These are phyloP conservation scores for Eimeria maxima DNA, from an alignment of 169 alveolate genomes.

Conservation along the genomic window DNA sequence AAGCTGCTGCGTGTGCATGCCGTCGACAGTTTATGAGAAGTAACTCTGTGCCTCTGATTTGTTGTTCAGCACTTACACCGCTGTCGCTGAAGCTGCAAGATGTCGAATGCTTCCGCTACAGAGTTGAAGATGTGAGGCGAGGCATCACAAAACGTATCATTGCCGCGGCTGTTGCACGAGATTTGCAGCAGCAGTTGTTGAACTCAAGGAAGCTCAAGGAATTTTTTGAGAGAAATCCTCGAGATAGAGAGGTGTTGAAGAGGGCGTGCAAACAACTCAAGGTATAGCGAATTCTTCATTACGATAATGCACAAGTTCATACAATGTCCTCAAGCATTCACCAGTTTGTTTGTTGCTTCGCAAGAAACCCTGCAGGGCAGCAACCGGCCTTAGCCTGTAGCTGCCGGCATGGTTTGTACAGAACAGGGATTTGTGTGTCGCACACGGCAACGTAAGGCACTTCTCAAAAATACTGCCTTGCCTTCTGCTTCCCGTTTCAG, in stretches of 20 bases:
- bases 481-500: not conserved
- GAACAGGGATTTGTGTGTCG: too few relatives aligned
- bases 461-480: not conserved
- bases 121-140: slow-evolving; percentile 85
- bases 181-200: slow-evolving; percentile 83
- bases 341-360: not conserved
- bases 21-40: not conserved
- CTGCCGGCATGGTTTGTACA: too few relatives aligned
- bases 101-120: slow-evolving; percentile 84
- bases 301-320: not conserved
- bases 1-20: not conserved
- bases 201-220: slow-evolving; percentile 79
- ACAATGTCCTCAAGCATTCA: not conserved
- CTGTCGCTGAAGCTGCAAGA: slow-evolving; percentile 73
- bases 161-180: slow-evolving; percentile 77
- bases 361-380: not conserved
- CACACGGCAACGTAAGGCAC: not conserved
- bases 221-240: slow-evolving; percentile 81
- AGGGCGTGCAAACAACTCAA: slow-evolving; percentile 72
- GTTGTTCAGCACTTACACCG: slow-evolving; percentile 58
- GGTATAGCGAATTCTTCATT: not conserved
- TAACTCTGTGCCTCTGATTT: not conserved
- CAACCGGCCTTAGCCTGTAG: too few relatives aligned
- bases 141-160: slow-evolving; percentile 82
- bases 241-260: slow-evolving; percentile 78